phyloP scores from a whole-genome alignment of 163 green algal genomes.

The Chloromonas sp. region DNA sequence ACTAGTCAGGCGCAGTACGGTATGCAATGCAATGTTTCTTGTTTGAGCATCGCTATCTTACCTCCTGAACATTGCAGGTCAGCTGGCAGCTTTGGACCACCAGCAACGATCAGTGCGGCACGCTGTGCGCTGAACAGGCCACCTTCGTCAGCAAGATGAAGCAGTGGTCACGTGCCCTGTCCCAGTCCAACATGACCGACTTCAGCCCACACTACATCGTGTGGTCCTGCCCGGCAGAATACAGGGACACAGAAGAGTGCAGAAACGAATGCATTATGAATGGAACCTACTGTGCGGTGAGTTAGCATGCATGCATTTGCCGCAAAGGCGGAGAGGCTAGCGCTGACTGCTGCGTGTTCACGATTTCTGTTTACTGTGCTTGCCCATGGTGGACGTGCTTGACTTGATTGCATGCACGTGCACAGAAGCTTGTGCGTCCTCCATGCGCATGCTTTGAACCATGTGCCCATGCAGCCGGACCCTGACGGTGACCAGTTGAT shows the following conservation, averaged over 20 bases:
- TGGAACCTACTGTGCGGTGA: conserved; percentile 73
- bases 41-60: too few relatives aligned
- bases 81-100: conserved; percentile 92
- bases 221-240: conserved; percentile 8
- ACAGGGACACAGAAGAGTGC: conserved; percentile 52
- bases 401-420: too few relatives aligned
- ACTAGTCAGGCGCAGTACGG: too few relatives aligned
- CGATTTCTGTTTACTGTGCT: too few relatives aligned
- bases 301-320: not conserved
- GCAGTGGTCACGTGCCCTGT: conserved; percentile 44
- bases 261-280: conserved; percentile 66
- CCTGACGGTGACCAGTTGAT: conserved; percentile 69
- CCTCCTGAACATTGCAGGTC: conserved; percentile 43
- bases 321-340: not conserved
- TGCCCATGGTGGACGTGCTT: too few relatives aligned
- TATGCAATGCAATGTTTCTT: too few relatives aligned
- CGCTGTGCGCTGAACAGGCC: conserved; percentile 71
- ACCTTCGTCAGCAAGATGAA: conserved; percentile 78
- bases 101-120: conserved; percentile 80
- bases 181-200: conserved; percentile 28
- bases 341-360: not conserved
- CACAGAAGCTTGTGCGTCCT: too few relatives aligned
- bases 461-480: conserved; percentile 44
- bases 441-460: too few relatives aligned
- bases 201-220: conserved; percentile 77